Percentiles rank a stretch among this genome's conserved stretches.
These are phyloP conservation scores for Trichoderma sp. DNA, from an alignment of 2,329 filamentous ascomycete species.

Conservation along the genomic window DNA sequence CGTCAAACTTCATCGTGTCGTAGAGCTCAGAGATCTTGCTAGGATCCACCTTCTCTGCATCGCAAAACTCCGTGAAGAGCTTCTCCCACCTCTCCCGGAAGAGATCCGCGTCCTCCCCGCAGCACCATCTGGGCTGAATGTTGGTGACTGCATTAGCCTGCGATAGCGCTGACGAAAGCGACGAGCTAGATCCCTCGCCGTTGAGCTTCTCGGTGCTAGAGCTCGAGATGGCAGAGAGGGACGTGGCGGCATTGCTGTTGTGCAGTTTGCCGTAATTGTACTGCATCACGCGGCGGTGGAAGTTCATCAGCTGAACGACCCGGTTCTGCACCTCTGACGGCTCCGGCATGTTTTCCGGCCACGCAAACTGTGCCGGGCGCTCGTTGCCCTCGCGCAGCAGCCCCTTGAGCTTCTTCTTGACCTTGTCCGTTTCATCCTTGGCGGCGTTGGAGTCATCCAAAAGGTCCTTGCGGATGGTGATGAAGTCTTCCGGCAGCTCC, in stretches of 20 bases:
- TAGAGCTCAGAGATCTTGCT: slow-evolving; percentile 98
- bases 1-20: slow-evolving; percentile 99
- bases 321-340: slow-evolving; percentile 88
- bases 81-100: slow-evolving; percentile 99
- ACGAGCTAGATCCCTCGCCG: slow-evolving; percentile 41
- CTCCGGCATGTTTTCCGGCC: slow-evolving; percentile 92
- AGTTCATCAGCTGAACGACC: slow-evolving; percentile 96
- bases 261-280: slow-evolving; percentile 84
- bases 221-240: slow-evolving; percentile 56
- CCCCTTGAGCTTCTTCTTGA: slow-evolving; percentile 98
- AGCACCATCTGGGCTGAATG: slow-evolving; percentile 93
- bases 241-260: slow-evolving; percentile 62
- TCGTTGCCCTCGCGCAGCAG: slow-evolving; percentile 88
- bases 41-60: slow-evolving; percentile 95
- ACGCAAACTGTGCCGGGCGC: slow-evolving; percentile 94
- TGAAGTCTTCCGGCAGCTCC: slow-evolving; percentile 79
- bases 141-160: slow-evolving; percentile 61
- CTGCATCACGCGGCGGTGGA: slow-evolving; percentile 91
- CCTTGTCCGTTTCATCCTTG: slow-evolving; percentile 99
- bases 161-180: slow-evolving; percentile 50
- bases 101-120: slow-evolving; percentile 87
- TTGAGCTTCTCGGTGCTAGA: slow-evolving; percentile 46
- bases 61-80: slow-evolving; percentile 92
- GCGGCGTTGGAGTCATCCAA: slow-evolving; percentile 97
- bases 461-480: slow-evolving; percentile 88